Percentiles rank a stretch among this genome's conserved stretches.
These are phyloP conservation scores for Cinnamomum chago DNA, from an alignment of 164 flowering plant species.

Conservation along the genomic window DNA sequence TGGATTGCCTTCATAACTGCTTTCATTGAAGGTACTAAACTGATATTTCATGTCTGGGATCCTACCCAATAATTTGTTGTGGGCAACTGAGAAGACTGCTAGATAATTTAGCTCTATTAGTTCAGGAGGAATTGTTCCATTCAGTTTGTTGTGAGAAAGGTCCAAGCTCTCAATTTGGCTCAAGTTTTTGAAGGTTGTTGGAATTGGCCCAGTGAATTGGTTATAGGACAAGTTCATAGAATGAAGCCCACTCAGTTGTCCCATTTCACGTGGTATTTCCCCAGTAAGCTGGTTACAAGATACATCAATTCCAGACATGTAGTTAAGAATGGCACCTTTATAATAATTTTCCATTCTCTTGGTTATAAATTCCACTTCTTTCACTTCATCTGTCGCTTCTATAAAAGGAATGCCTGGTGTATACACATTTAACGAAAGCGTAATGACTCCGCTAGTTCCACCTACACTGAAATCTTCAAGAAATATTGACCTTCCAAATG, in stretches of 20 bases:
- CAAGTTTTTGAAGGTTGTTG: conserved; percentile 14
- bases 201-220: conserved; percentile 12
- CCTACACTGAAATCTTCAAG: no score
- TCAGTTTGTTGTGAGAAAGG: conserved; percentile 23
- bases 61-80: not conserved
- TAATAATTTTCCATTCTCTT: not conserved
- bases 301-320: conserved; percentile 19
- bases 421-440: not conserved
- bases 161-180: conserved; percentile 22
- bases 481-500: no score
- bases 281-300: conserved; percentile 20
- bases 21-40: not conserved
- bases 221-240: conserved; percentile 21
- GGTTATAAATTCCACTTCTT: not conserved
- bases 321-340: not conserved
- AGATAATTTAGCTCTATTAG: conserved; percentile 4
- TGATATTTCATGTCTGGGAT: not conserved
- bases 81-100: conserved; percentile 8
- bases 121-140: conserved; percentile 20
- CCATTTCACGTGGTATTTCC: conserved; percentile 20
- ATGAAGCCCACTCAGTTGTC: conserved; percentile 6
- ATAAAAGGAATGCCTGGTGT: no score
- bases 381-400: no score
- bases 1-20: not conserved
- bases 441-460: no score